A percentile compares a stretch with the other conserved stretches of the same genome.
Evolutionary conservation across 352 stramenopile species (phyloP).

Genomic region (Globisporangium middletonii): DNA sequence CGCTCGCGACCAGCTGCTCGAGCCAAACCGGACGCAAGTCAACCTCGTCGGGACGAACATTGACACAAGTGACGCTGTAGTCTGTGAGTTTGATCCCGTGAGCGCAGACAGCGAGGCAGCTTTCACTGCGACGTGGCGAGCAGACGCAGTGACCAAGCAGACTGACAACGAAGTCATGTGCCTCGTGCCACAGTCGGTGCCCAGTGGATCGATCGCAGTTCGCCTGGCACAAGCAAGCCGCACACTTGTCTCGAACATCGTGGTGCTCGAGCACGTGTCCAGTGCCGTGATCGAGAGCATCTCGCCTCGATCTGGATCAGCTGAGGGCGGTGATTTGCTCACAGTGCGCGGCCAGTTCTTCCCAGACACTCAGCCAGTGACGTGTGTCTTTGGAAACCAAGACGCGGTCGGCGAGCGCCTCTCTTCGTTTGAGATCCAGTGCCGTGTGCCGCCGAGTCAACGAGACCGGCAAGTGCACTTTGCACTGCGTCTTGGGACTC

Average conservation of each 20-base stretch:
- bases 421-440: slow-evolving; percentile 15
- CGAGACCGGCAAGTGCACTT: background rate
- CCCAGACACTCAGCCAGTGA: slow-evolving; percentile 5
- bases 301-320: slow-evolving; percentile 5
- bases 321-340: slow-evolving; percentile 18
- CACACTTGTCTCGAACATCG: slow-evolving; percentile 14
- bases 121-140: slow-evolving; percentile 1
- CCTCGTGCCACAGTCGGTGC: slow-evolving; percentile 1
- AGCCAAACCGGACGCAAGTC: background rate
- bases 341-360: slow-evolving; percentile 15
- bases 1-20: background rate
- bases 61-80: background rate
- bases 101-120: background rate
- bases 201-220: slow-evolving; percentile 8
- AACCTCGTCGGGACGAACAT: background rate
- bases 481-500: slow-evolving; percentile 11
- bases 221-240: slow-evolving; percentile 1
- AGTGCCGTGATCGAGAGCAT: slow-evolving; percentile 10
- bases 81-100: slow-evolving; percentile 9
- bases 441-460: slow-evolving; percentile 6
- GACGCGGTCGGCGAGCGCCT: slow-evolving; percentile 7
- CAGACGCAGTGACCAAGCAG: background rate
- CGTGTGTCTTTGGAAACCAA: slow-evolving; percentile 15
- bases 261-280: slow-evolving; percentile 14
- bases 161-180: background rate